phyloP scores from a whole-genome alignment of 352 stramenopile genomes.

The Aphanomyces invadans region DNA sequence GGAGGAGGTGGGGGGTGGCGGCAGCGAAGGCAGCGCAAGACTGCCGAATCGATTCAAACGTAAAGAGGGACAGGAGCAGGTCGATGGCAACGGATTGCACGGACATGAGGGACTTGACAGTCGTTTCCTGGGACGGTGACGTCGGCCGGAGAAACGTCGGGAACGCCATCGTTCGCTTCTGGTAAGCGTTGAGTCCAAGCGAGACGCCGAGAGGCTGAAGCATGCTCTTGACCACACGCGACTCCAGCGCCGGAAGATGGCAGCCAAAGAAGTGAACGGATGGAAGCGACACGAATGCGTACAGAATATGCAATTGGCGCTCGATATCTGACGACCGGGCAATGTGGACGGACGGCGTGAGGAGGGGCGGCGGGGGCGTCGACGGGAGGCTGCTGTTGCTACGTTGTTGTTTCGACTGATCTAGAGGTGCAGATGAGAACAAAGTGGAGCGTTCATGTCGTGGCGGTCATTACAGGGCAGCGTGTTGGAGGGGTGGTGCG shows the following conservation, averaged over 20 bases:
- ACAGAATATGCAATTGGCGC: slow-evolving; percentile 7
- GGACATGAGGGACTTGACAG: too few species aligned
- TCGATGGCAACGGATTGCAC: background rate
- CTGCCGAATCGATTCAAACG: background rate
- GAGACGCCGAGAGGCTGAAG: background rate
- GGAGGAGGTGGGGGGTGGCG: background rate
- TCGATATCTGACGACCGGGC: background rate
- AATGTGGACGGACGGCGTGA: too few species aligned
- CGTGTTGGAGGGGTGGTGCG: background rate
- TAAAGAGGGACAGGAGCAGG: background rate
- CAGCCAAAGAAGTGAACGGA: slow-evolving; percentile 1
- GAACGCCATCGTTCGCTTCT: background rate
- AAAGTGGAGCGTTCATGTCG: too few species aligned
- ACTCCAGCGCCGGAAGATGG: slow-evolving; percentile 2
- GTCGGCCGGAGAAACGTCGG: background rate
- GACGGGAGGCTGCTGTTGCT: too few species aligned
- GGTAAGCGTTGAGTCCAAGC: background rate
- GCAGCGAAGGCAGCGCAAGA: background rate
- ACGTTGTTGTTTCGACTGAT: background rate
- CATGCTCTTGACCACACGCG: slow-evolving; percentile 3
- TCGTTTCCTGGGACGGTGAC: background rate
- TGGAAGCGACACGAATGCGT: background rate
- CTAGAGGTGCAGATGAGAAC: too few species aligned
- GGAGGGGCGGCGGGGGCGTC: too few species aligned
- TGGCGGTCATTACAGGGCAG: background rate